Evolutionary conservation across 768 basidiomycete genomes (phyloP).

Genomic region (Trametes coccinea): DNA sequence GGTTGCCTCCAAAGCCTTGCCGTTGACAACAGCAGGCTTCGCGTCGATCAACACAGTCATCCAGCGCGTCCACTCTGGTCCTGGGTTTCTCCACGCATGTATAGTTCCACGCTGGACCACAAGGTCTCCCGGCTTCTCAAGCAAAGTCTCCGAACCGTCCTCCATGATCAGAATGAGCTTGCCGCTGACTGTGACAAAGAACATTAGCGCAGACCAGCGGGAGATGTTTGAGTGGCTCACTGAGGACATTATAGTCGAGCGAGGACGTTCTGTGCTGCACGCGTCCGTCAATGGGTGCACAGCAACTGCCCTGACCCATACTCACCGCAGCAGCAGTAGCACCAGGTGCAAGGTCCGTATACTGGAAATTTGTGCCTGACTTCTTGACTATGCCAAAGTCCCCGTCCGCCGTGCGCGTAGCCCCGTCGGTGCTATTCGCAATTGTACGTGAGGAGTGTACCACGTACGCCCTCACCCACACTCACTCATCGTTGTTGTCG

Average conservation of each 20-base stretch:
- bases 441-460: neutral
- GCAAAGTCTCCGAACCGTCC: slow-evolving; percentile 52
- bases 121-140: slow-evolving; percentile 56
- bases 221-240: slow-evolving; percentile 32
- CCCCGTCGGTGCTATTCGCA: slow-evolving; percentile 42
- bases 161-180: slow-evolving; percentile 57
- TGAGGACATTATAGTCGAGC: slow-evolving; percentile 60
- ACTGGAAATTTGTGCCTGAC: slow-evolving; percentile 48
- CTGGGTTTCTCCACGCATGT: slow-evolving; percentile 65
- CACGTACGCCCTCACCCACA: neutral
- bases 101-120: slow-evolving; percentile 59
- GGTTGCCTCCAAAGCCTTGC: slow-evolving; percentile 38
- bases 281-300: slow-evolving; percentile 29
- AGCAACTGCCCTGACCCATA: neutral
- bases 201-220: neutral
- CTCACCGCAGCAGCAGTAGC: slow-evolving; percentile 50
- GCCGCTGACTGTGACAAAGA: slow-evolving; percentile 44
- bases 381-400: slow-evolving; percentile 46
- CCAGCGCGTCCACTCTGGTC: slow-evolving; percentile 52
- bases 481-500: slow-evolving; percentile 52
- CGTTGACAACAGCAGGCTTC: slow-evolving; percentile 50
- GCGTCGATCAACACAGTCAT: slow-evolving; percentile 54
- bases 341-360: slow-evolving; percentile 58
- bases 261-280: slow-evolving; percentile 49
- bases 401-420: slow-evolving; percentile 38